Conservation (phyloP, 73 alveolate species). For the Breviolum minutum region DNA sequence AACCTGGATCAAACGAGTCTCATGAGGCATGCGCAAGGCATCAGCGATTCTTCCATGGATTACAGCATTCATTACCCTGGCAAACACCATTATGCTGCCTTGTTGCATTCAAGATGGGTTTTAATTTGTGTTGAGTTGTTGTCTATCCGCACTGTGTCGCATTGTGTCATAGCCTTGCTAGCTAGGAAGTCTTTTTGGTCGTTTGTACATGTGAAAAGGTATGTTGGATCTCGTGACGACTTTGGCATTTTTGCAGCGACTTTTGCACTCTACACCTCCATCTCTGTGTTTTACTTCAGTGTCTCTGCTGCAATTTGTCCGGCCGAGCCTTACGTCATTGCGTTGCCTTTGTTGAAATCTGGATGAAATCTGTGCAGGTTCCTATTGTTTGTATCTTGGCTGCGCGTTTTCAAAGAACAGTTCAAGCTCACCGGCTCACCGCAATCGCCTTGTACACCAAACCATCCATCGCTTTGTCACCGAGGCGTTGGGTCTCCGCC, state of each 20-base stretch:
- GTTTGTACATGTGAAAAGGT: background rate
- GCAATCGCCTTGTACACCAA: no score
- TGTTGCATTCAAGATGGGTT: background rate
- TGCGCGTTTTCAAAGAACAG: no score
- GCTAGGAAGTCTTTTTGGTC: no score
- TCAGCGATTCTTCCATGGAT: slow-evolving; percentile 33
- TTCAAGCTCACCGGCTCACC: no score
- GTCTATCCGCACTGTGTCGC: no score
- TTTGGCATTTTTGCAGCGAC: slow-evolving; percentile 27
- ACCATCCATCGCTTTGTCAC: background rate
- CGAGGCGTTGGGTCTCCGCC: slow-evolving; percentile 45
- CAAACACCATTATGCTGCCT: background rate
- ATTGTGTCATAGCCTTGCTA: no score
- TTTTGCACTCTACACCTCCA: background rate
- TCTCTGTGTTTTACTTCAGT: background rate
- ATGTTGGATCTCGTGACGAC: slow-evolving; percentile 18
- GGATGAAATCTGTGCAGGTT: background rate
- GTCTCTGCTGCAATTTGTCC: background rate
- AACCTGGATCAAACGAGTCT: background rate
- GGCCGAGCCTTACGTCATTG: background rate
- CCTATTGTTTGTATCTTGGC: slow-evolving; percentile 14
- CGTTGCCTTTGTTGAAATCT: no score
- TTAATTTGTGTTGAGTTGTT: no score
- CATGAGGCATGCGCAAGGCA: background rate
- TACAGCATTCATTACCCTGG: slow-evolving; percentile 3